Evolutionary conservation across 2,329 filamentous ascomycete genomes (phyloP), one percentile per base, ranked within the genome.

Genomic region (Tolypocladium pustulatum): DNA sequence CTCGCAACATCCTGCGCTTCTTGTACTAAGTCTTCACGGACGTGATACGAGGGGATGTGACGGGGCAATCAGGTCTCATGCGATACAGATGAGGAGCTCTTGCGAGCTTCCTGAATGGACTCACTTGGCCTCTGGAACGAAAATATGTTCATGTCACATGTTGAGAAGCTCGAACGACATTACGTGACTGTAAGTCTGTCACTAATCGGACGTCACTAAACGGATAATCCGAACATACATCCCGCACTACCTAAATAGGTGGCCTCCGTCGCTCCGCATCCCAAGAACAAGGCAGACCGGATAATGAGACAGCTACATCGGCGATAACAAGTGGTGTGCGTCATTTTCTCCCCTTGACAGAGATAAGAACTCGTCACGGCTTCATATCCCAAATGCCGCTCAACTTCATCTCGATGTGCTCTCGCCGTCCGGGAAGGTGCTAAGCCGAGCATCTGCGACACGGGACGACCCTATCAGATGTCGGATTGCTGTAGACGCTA

Each of bases 201-300:
- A 68, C 66, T 66, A 67, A n/a, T n/a, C n/a, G n/a, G n/a, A n/a
- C n/a, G n/a, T n/a, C n/a, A n/a, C n/a, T n/a, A n/a, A n/a, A n/a
- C 66, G 59, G 53, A 62, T 64, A 66, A 67, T 67, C 63, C 66
- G 61, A 70, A 69, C 66, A 66, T 69, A 69, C 68, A 67, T 58
- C 55, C 59, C 61, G 58, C 62, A 63, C 65, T 53, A 54, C 56
- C 55, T 46, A 36, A 9, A 2, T 17, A 54, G 22, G 20, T 30
- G 58, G 57, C 57, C 57, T 61, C 59, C 62, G 62, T 63, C 54
- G 56, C 56, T 61, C 61, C 56, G 54, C 61, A 61, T 64, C 59
- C 59, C 40, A 37, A 49, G 22, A 62, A 63, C 63, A 67, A 62
- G 64, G 64, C 63, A 55, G 66, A 65, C 63, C 60, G 65, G 61